phyloP scores from a whole-genome alignment of 441 rosid genomes.

The Bocquillonia castaneifolia region DNA sequence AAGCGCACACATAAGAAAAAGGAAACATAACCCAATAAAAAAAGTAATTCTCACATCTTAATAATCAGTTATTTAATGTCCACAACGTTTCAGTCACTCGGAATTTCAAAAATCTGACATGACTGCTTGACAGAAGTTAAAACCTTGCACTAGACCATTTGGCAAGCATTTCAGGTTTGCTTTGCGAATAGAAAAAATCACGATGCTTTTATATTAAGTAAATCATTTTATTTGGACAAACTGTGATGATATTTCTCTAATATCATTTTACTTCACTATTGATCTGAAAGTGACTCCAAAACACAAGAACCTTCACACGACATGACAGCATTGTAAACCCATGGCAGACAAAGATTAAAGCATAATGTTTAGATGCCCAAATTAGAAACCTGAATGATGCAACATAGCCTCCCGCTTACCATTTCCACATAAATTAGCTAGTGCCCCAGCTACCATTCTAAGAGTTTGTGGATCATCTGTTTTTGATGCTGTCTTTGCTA shows the following conservation, averaged over 20 bases:
- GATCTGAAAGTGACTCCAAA: too few relatives aligned
- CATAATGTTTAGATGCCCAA: neutral
- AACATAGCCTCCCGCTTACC: conserved; percentile 41
- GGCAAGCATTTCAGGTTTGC: neutral
- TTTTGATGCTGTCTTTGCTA: conserved; percentile 61
- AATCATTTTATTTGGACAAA: neutral
- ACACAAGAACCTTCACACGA: too few relatives aligned
- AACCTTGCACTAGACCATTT: neutral
- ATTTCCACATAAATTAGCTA: conserved; percentile 87
- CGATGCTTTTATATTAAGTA: neutral
- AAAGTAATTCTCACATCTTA: neutral
- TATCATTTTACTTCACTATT: neutral
- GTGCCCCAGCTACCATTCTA: conserved; percentile 93
- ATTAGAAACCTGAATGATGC: neutral
- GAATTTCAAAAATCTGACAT: neutral
- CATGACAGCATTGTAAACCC: too few relatives aligned
- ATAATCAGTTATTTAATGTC: neutral
- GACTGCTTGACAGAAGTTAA: neutral
- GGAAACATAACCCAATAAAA: neutral
- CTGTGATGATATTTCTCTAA: neutral
- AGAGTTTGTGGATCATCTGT: conserved; percentile 84
- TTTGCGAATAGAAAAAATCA: neutral
- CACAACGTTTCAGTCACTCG: neutral
- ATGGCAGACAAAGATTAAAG: too few relatives aligned
- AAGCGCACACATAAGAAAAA: neutral